Percentiles rank a stretch among this genome's conserved stretches.
phyloP scores from a whole-genome alignment of 495 filamentous ascomycete species.

The Talaromyces nanjingensis region DNA sequence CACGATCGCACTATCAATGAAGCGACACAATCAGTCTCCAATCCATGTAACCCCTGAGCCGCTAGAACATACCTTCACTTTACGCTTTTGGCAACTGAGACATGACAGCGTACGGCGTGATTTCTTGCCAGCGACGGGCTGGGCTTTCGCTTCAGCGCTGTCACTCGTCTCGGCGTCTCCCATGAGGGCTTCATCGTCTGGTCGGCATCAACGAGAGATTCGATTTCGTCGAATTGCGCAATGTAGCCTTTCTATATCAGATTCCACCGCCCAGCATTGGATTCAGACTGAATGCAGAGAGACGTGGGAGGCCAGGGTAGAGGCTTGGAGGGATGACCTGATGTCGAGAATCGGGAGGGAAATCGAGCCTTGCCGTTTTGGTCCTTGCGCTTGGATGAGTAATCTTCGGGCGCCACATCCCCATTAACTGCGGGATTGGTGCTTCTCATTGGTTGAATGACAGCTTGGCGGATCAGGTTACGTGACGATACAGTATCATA shows the following conservation, averaged over 20 bases:
- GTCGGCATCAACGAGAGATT: background rate
- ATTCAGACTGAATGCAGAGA: background rate
- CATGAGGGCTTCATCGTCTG: slow-evolving; percentile 7
- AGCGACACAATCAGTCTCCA: background rate
- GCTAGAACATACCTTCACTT: slow-evolving; percentile 19
- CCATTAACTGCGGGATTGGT: background rate
- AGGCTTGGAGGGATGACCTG: background rate
- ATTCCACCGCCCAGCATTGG: background rate
- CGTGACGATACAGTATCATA: background rate
- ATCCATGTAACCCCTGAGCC: background rate
- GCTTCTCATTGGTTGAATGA: background rate
- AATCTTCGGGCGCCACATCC: background rate
- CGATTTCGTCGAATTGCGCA: background rate
- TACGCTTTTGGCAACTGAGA: slow-evolving; percentile 24
- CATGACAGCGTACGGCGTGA: slow-evolving; percentile 24
- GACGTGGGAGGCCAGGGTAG: background rate
- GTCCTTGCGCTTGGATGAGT: background rate
- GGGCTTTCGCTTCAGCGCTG: background rate
- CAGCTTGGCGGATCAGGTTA: background rate
- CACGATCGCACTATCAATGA: slow-evolving; percentile 19
- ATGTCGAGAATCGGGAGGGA: background rate
- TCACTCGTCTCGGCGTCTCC: slow-evolving; percentile 2
- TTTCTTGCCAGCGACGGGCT: slow-evolving; percentile 15
- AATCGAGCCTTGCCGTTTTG: background rate
- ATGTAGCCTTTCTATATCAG: background rate